Evolutionary conservation across 805 yeast genomes (phyloP), one percentile per base, ranked within the genome.

Genomic region (Saccharomycopsis babjevae): DNA sequence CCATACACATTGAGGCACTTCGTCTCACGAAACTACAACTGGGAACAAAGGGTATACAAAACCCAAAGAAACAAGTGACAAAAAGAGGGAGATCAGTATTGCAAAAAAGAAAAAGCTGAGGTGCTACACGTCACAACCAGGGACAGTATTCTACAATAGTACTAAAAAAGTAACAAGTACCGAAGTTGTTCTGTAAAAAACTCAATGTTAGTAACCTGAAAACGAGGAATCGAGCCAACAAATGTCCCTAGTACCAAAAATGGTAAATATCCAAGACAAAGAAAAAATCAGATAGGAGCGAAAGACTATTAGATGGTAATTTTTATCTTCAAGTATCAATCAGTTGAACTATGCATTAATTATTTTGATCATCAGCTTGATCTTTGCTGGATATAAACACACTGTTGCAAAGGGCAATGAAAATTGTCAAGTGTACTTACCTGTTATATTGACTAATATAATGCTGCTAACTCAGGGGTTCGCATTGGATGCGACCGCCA

Each of bases 321-420:
- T 60, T 50, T 60, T 46, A 34, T 62, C 63, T 57, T 62, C 63
- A 60, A 43, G 40, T 54, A 57, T 56, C 40, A 56, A 57, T 62
- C 65, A 60, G 65, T 62, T 62, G 65, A 62, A 62, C 65, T 62
- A 62, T 62, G 65, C 65, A 62, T 58, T 59, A 39, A 58, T 58
- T 40, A 22, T 46, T 46, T 46, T 20, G 36, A 60, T 62, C 65
- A 62, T 62, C 65, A 62, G 38, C 39, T 56, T 46, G 32, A 16
- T 25, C 52, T 46, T 46, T 46, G 52, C 25, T 46, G 52, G 52
- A 46, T 22, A 22, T 25, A 3, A 40, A 34, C 38, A 34, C 38
- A 34, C 2, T 40, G 3, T 16, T 6, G 46, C 10, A 6, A 18
- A 18, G 46, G 46, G 13, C 46, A n/a, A 40, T 18, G 22, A 13